Evolutionary conservation across 2,329 filamentous ascomycete species (phyloP).

Genomic region (Colletotrichum somersetense): DNA sequence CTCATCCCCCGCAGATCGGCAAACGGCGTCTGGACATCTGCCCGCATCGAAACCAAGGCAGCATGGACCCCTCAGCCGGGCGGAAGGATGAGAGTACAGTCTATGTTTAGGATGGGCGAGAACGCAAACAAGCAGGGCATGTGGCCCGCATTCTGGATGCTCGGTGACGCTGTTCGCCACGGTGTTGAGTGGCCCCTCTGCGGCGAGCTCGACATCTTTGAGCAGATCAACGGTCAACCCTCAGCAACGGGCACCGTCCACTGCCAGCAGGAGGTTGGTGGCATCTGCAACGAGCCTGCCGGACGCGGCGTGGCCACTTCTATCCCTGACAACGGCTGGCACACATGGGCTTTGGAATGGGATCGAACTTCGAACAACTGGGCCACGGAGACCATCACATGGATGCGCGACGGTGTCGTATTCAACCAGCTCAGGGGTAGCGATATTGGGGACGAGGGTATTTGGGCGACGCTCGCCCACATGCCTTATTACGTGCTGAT

Average conservation of each 20-base stretch:
- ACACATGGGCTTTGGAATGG: constrained; percentile 64
- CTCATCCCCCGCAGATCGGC: constrained; percentile 60
- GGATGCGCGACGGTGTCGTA: constrained; percentile 60
- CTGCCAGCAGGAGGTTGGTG: constrained; percentile 59
- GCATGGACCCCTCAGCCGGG: constrained; percentile 61
- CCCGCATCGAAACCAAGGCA: constrained; percentile 64
- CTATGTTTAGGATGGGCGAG: constrained; percentile 60
- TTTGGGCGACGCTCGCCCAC: constrained; percentile 65
- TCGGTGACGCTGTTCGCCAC: constrained; percentile 63
- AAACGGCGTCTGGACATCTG: constrained; percentile 64
- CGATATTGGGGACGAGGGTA: constrained; percentile 57
- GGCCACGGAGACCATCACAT: constrained; percentile 63
- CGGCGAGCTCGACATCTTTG: constrained; percentile 70
- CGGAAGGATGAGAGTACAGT: constrained; percentile 61
- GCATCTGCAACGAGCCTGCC: constrained; percentile 64
- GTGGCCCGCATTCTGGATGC: constrained; percentile 71
- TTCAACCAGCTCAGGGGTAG: constrained; percentile 60
- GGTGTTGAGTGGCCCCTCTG: constrained; percentile 64
- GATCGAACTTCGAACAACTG: constrained; percentile 62
- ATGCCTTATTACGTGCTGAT: constrained; percentile 65
- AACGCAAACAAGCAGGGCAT: constrained; percentile 64
- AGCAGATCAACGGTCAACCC: constrained; percentile 64
- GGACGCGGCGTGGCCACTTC: constrained; percentile 54
- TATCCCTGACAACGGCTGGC: constrained; percentile 58
- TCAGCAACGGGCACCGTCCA: constrained; percentile 64